Percentiles rank a stretch among this genome's conserved stretches.
phyloP scores from a whole-genome alignment of 495 filamentous ascomycete genomes.

The Melanomma pulvis-pyrius region DNA sequence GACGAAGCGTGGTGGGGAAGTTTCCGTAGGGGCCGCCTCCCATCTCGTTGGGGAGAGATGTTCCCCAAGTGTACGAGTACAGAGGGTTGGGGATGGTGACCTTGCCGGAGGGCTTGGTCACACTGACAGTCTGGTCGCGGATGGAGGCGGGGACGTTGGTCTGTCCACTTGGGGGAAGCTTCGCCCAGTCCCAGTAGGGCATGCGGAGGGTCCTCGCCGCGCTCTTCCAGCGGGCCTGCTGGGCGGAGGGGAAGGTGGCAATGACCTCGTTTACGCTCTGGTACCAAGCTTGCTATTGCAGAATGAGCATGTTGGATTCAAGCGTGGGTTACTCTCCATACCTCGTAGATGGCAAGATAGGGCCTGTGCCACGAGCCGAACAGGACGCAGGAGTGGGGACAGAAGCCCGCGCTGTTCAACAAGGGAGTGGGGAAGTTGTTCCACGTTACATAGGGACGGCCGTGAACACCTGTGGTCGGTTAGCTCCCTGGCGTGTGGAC shows the following conservation, averaged over 20 bases:
- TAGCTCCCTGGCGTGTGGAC: neutral
- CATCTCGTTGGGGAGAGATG: conserved; percentile 25
- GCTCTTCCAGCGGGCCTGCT: conserved; percentile 22
- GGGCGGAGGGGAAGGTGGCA: conserved; percentile 51
- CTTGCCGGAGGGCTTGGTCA: conserved; percentile 33
- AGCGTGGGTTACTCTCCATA: conserved; percentile 35
- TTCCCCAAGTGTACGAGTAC: conserved; percentile 33
- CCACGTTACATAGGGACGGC: conserved; percentile 62
- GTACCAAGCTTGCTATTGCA: conserved; percentile 58
- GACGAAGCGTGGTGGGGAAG: conserved; percentile 32
- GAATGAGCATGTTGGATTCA: neutral
- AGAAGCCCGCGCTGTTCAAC: conserved; percentile 60
- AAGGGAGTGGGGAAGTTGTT: conserved; percentile 54
- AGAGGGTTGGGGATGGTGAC: conserved; percentile 34
- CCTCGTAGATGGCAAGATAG: conserved; percentile 69
- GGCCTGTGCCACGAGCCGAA: conserved; percentile 74
- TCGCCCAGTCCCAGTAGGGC: conserved; percentile 40
- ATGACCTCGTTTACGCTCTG: conserved; percentile 56
- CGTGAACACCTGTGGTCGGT: conserved; percentile 60
- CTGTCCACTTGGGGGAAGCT: conserved; percentile 25
- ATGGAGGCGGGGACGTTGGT: conserved; percentile 27
- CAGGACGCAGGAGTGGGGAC: conserved; percentile 63
- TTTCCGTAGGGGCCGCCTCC: conserved; percentile 27
- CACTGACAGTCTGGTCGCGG: conserved; percentile 27
- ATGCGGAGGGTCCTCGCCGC: conserved; percentile 30